Percentiles rank a stretch among this genome's conserved stretches.
These are phyloP conservation scores for Pleodorina starrii DNA, from an alignment of 139 green algal species.

Conservation along the genomic window DNA sequence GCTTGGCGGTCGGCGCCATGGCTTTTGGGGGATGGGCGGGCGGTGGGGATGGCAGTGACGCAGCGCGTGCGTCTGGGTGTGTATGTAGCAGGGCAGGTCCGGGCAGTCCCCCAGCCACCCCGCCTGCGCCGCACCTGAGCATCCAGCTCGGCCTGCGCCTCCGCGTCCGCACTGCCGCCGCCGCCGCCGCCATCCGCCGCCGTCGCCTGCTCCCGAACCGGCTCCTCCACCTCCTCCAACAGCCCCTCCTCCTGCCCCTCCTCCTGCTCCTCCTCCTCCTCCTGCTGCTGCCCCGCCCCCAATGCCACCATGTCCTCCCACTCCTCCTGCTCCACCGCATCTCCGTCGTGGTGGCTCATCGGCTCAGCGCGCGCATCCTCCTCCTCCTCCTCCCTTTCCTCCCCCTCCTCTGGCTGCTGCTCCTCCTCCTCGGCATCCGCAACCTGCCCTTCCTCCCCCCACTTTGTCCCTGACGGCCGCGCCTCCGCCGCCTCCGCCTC, in stretches of 20 bases:
- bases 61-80: too few relatives aligned
- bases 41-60: too few relatives aligned
- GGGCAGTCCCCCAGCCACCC: too few relatives aligned
- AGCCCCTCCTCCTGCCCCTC: neutral
- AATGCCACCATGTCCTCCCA: slow-evolving; percentile 47
- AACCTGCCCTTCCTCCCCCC: neutral
- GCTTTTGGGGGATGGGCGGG: too few relatives aligned
- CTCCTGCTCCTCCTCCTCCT: neutral
- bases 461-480: neutral
- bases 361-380: neutral
- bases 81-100: neutral
- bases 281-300: neutral
- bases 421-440: neutral
- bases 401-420: neutral
- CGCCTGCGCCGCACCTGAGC: too few relatives aligned
- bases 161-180: too few relatives aligned
- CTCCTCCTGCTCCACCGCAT: slow-evolving; percentile 44
- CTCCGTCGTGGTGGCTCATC: slow-evolving; percentile 38
- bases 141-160: too few relatives aligned
- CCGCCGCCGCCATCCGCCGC: neutral
- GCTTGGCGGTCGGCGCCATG: too few relatives aligned
- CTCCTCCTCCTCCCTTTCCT: neutral
- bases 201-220: neutral
- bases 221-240: neutral
- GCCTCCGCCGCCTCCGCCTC: neutral